Evolutionary conservation across 129 eudicot species (phyloP).

Genomic region (Lonicera japonica): DNA sequence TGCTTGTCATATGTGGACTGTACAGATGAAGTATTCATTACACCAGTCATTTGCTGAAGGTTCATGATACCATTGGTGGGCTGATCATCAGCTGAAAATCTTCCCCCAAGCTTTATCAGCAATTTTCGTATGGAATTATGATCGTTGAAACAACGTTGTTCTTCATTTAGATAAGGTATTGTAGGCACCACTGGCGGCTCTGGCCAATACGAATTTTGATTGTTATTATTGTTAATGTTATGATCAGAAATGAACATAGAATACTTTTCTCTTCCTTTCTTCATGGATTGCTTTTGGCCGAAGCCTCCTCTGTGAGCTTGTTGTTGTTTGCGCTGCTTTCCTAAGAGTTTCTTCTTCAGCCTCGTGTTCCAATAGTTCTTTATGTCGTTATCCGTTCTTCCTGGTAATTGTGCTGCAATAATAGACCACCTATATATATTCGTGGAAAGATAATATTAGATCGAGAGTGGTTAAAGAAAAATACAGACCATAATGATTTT

Average conservation of each 20-base stretch:
- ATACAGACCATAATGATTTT: not conserved
- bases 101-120: constrained; percentile 67
- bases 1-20: constrained; percentile 16
- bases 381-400: constrained; percentile 85
- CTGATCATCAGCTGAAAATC: constrained; percentile 32
- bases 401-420: constrained; percentile 84
- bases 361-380: constrained; percentile 93
- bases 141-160: constrained; percentile 34
- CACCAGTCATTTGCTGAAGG: constrained; percentile 15
- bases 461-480: constrained; percentile 1
- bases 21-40: constrained; percentile 8
- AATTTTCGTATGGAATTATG: constrained; percentile 57
- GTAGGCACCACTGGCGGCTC: constrained; percentile 33
- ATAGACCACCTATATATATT: constrained; percentile 80
- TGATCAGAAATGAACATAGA: constrained; percentile 19
- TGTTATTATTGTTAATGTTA: constrained; percentile 4
- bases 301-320: constrained; percentile 20
- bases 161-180: constrained; percentile 37
- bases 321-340: constrained; percentile 59
- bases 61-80: constrained; percentile 6
- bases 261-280: constrained; percentile 27
- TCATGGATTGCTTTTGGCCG: constrained; percentile 21
- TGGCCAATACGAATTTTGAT: constrained; percentile 38
- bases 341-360: constrained; percentile 75
- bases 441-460: constrained; percentile 3